phyloP scores from a whole-genome alignment of 495 filamentous ascomycete species.

The Penicillium crystallinum region DNA sequence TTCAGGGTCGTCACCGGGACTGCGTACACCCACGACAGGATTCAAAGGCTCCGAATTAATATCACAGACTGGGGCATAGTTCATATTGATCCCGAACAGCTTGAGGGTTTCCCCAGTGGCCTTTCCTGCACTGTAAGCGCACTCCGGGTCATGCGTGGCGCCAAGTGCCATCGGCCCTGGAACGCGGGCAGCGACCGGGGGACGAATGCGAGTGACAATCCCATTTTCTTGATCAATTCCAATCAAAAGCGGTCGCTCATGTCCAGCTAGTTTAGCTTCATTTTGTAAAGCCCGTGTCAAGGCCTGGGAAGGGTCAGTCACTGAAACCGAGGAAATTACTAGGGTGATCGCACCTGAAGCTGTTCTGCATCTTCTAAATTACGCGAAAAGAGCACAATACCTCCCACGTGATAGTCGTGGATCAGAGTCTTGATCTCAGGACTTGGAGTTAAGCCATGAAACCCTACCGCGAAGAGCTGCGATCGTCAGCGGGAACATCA shows the following conservation, averaged over 20 bases:
- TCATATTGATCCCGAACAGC: constrained; percentile 42
- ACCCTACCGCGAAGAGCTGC: constrained; percentile 48
- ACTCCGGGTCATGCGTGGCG: constrained; percentile 33
- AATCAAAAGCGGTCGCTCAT: constrained; percentile 38
- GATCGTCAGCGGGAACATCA: background rate
- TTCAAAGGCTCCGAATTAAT: constrained; percentile 43
- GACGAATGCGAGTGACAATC: constrained; percentile 38
- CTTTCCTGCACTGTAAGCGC: constrained; percentile 34
- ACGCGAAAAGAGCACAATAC: constrained; percentile 43
- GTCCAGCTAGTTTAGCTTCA: constrained; percentile 35
- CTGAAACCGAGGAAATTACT: background rate
- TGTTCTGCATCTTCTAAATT: constrained; percentile 39
- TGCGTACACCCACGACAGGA: constrained; percentile 41
- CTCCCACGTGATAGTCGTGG: constrained; percentile 41
- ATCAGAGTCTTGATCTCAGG: constrained; percentile 46
- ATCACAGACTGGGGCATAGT: constrained; percentile 42
- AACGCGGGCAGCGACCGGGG: constrained; percentile 39
- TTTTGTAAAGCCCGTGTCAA: constrained; percentile 35
- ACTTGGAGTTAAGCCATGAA: constrained; percentile 40
- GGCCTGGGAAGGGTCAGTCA: constrained; percentile 16
- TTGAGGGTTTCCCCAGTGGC: constrained; percentile 32
- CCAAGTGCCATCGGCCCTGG: constrained; percentile 41
- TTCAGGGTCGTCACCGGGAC: constrained; percentile 37
- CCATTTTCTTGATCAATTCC: constrained; percentile 45
- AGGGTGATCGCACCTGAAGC: constrained; percentile 27